These are phyloP conservation scores for Blepharisma japonicum DNA, from an alignment of 73 alveolate genomes.

Conservation along the genomic window DNA sequence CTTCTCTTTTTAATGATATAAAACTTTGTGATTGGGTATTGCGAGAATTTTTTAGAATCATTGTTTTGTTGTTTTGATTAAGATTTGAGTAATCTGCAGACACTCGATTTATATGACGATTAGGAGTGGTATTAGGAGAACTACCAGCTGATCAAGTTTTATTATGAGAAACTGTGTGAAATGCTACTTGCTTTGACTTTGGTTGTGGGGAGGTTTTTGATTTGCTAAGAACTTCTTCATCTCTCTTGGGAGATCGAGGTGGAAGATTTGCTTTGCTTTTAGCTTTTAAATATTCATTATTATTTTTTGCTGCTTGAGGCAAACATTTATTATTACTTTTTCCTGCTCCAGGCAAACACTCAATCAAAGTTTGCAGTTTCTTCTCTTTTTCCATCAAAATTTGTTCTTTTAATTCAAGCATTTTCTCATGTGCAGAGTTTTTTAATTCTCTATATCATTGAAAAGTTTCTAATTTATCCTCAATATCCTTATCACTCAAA, in stretches of 20 bases:
- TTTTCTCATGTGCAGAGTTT: conserved; percentile 19
- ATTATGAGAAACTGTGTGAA: too few species aligned
- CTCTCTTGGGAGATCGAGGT: not conserved
- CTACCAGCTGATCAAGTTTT: too few species aligned
- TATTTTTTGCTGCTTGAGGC: not conserved
- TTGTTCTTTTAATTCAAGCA: not conserved
- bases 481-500: too few species aligned
- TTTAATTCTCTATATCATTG: not conserved
- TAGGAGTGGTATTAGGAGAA: too few species aligned
- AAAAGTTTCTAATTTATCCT: too few species aligned
- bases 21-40: too few species aligned
- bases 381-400: not conserved
- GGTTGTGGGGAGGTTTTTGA: not conserved
- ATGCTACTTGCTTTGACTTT: not conserved
- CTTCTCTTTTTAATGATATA: not conserved
- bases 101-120: too few species aligned
- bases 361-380: not conserved
- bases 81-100: too few species aligned
- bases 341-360: not conserved
- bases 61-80: too few species aligned
- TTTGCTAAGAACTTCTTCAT: not conserved
- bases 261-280: not conserved
- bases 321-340: not conserved
- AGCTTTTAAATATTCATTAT: not conserved
- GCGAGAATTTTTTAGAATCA: too few species aligned